A percentile compares a stretch with the other conserved stretches of the same genome.
These are phyloP conservation scores for Babesia microti DNA, from an alignment of 169 alveolate genomes.

Conservation along the genomic window DNA sequence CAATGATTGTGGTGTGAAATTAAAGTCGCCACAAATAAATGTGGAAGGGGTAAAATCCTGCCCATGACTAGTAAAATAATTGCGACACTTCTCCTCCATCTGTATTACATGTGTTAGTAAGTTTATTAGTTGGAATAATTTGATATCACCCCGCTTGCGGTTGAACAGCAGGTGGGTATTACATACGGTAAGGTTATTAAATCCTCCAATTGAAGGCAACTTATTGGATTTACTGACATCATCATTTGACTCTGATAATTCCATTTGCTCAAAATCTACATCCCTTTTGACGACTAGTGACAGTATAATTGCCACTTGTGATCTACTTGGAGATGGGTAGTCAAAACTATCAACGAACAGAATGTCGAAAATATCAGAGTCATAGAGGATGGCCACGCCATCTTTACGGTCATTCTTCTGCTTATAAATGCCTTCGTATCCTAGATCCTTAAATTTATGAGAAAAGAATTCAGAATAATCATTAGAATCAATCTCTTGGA, in stretches of 20 bases:
- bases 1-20: slow-evolving; percentile 60
- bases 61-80: slow-evolving; percentile 3
- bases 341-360: slow-evolving; percentile 43
- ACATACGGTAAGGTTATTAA: slow-evolving; percentile 26
- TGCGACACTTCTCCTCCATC: slow-evolving; percentile 27
- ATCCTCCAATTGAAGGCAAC: not conserved
- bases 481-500: slow-evolving; percentile 54
- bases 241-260: not conserved
- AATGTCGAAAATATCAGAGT: slow-evolving; percentile 43
- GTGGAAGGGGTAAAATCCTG: slow-evolving; percentile 36
- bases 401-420: slow-evolving; percentile 50
- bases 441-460: slow-evolving; percentile 28
- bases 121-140: slow-evolving; percentile 48
- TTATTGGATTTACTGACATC: not conserved
- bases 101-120: slow-evolving; percentile 41
- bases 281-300: slow-evolving; percentile 39
- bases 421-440: slow-evolving; percentile 50
- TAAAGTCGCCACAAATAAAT: slow-evolving; percentile 59
- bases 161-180: slow-evolving; percentile 61
- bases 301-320: slow-evolving; percentile 55
- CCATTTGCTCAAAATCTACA: slow-evolving; percentile 10
- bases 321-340: slow-evolving; percentile 22
- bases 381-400: slow-evolving; percentile 53
- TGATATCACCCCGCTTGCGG: slow-evolving; percentile 56
- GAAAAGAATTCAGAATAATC: slow-evolving; percentile 43